phyloP scores from a whole-genome alignment of 345 rosid genomes.

The Citrus australasica region DNA sequence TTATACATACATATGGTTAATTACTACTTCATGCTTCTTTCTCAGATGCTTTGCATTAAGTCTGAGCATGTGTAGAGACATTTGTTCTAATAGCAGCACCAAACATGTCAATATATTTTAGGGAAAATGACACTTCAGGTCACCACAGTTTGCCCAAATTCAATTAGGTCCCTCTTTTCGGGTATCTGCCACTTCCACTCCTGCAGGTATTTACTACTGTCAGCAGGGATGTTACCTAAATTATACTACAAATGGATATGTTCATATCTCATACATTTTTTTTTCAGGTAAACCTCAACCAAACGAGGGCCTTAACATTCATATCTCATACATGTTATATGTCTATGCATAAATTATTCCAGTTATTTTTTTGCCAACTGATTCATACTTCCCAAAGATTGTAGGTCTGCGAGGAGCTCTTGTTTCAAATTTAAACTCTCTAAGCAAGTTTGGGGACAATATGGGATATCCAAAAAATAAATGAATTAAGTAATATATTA shows the following conservation, averaged over 20 bases:
- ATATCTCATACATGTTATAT: neutral
- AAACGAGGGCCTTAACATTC: neutral
- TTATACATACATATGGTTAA: neutral
- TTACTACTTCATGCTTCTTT: neutral
- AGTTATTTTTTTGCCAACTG: constrained; percentile 3
- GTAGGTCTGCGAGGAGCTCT: neutral
- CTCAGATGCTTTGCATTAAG: neutral
- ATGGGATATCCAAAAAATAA: neutral
- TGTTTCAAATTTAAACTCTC: neutral
- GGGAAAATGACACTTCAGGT: neutral
- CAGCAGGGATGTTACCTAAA: too few relatives aligned
- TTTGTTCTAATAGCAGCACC: neutral
- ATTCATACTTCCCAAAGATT: neutral
- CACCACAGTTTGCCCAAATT: neutral
- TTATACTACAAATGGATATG: too few relatives aligned
- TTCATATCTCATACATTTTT: too few relatives aligned
- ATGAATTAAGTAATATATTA: neutral
- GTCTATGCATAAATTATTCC: neutral
- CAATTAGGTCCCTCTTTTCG: neutral
- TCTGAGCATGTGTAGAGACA: neutral
- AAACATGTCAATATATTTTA: neutral
- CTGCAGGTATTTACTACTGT: neutral
- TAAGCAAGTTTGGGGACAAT: neutral
- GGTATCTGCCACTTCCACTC: neutral
- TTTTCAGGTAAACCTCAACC: too few relatives aligned